Conservation (phyloP, 139 green algal species). For the Coelastrella sp. region DNA sequence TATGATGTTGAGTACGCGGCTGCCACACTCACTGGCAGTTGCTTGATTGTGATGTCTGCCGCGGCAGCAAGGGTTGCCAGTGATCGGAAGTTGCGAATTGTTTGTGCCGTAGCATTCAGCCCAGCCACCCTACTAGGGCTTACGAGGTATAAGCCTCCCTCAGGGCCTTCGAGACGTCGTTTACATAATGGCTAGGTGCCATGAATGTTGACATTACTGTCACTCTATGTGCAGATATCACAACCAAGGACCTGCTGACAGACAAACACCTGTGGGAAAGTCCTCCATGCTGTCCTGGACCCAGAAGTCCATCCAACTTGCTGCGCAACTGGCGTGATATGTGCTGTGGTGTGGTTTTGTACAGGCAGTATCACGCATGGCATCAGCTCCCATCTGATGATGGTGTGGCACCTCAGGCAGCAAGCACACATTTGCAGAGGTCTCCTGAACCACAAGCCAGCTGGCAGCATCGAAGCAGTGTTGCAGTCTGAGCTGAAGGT, state of each 20-base stretch:
- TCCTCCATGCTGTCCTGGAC: conserved; percentile 52
- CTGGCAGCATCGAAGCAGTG: no score
- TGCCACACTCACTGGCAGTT: not conserved
- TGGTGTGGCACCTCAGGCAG: not conserved
- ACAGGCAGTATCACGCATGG: not conserved
- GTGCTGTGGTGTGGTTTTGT: conserved; percentile 32
- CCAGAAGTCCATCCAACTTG: conserved; percentile 44
- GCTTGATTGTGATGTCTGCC: no score
- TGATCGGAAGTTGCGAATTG: no score
- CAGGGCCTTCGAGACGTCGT: no score
- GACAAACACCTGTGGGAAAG: conserved; percentile 29
- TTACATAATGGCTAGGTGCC: no score
- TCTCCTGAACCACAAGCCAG: no score
- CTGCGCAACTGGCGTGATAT: not conserved
- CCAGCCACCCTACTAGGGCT: no score
- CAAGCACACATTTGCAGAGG: no score
- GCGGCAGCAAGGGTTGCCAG: no score
- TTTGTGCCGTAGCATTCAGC: no score
- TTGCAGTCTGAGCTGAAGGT: no score
- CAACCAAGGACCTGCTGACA: conserved; percentile 57
- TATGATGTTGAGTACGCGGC: not conserved
- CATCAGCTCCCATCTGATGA: not conserved
- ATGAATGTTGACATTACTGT: not conserved
- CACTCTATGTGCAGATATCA: conserved; percentile 41
- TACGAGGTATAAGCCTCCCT: not conserved